Conservation (phyloP, 768 basidiomycete genomes). For the Suillus bovinus region DNA sequence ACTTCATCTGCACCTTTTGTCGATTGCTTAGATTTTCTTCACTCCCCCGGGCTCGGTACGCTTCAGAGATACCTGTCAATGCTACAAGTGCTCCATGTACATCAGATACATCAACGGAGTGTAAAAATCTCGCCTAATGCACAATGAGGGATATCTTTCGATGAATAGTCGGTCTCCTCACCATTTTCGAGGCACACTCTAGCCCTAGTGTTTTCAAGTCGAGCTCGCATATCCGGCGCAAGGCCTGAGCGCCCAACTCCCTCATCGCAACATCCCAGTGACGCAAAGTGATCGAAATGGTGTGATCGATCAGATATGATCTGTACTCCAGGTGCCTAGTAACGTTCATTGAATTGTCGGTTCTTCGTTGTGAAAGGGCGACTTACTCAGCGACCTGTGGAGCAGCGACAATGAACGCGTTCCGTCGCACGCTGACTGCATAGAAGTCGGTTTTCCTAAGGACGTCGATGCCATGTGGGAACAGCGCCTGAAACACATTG, state of each 20-base stretch:
- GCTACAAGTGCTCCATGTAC: constrained; percentile 83
- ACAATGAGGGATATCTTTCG: constrained; percentile 11
- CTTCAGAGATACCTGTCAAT: constrained; percentile 71
- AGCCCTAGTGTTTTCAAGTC: constrained; percentile 58
- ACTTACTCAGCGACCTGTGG: constrained; percentile 85
- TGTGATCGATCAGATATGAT: constrained; percentile 63
- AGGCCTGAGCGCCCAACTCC: constrained; percentile 71
- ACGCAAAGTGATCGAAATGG: constrained; percentile 70
- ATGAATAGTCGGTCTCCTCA: constrained; percentile 36
- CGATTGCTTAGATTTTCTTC: constrained; percentile 35
- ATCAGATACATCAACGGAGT: constrained; percentile 65
- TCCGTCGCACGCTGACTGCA: constrained; percentile 81
- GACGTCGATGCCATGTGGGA: constrained; percentile 94
- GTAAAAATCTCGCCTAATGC: constrained; percentile 53
- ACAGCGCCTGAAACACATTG: constrained; percentile 61
- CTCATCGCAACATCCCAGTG: constrained; percentile 92
- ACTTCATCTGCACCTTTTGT: constrained; percentile 43
- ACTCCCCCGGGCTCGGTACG: constrained; percentile 41
- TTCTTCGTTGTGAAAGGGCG: constrained; percentile 13
- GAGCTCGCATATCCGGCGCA: constrained; percentile 64
- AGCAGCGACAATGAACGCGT: constrained; percentile 84
- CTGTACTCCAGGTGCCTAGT: constrained; percentile 80
- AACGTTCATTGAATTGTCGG: constrained; percentile 9
- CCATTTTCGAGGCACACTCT: constrained; percentile 49
- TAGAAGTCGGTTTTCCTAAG: constrained; percentile 93